Percentiles rank a stretch among this genome's conserved stretches.
These are phyloP conservation scores for Glarea lozoyensis DNA, from an alignment of 495 filamentous ascomycete species.

Conservation along the genomic window DNA sequence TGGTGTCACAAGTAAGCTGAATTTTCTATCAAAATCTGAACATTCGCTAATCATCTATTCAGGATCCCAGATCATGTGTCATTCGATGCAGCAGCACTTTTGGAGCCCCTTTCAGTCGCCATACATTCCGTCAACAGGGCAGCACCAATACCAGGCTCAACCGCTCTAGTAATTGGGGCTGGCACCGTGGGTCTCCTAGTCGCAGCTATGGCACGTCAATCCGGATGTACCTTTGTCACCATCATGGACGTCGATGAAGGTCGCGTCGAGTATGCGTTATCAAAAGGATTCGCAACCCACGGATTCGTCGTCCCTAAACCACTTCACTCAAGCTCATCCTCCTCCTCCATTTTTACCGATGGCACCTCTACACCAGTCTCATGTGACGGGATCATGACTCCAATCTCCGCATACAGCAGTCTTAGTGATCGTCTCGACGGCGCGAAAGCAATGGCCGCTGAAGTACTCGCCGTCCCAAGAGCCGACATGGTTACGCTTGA, in stretches of 20 bases:
- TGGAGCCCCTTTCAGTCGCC: conserved; percentile 81
- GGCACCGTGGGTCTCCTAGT: conserved; percentile 79
- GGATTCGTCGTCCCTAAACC: conserved; percentile 52
- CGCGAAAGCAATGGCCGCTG: conserved; percentile 48
- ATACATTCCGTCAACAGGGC: conserved; percentile 71
- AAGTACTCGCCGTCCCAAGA: conserved; percentile 39
- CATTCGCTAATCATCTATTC: conserved; percentile 17
- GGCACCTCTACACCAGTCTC: conserved; percentile 21
- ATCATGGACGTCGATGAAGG: conserved; percentile 79
- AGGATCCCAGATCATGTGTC: conserved; percentile 64
- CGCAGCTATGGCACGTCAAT: conserved; percentile 59
- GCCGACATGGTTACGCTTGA: conserved; percentile 14
- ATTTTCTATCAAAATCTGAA: not conserved
- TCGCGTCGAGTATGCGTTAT: conserved; percentile 63
- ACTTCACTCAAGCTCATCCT: conserved; percentile 22
- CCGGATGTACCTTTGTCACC: conserved; percentile 57
- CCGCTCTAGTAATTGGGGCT: conserved; percentile 75
- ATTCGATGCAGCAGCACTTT: conserved; percentile 66
- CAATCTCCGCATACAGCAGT: conserved; percentile 28
- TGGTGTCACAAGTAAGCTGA: conserved; percentile 60
- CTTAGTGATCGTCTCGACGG: conserved; percentile 41
- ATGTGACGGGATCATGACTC: conserved; percentile 33
- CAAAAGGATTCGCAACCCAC: conserved; percentile 62
- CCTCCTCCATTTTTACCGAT: conserved; percentile 26
- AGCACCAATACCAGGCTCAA: conserved; percentile 37